Base-by-base conservation (phyloP, 2,329 filamentous ascomycete genomes). In the Aspergillus luchuensis region DNA sequence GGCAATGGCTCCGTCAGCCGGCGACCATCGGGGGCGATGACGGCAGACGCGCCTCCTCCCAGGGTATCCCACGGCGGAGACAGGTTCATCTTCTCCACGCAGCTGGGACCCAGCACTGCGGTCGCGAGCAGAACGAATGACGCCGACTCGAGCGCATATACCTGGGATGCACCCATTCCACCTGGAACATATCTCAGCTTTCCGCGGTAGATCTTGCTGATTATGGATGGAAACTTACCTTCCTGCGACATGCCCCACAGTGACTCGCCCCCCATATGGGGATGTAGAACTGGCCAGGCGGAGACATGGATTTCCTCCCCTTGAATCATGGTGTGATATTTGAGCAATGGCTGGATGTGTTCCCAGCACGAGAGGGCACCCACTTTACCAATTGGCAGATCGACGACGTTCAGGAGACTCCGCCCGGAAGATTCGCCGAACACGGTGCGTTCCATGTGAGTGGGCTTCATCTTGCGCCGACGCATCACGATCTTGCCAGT, bases 401-500 rank as follows among this genome's bases (percentile, higher is more conserved):
- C 38, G n/a, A 33, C 13, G n/a, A 50, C 43, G 33, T 57, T 57
- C 8, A 43, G 3, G 25, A 58, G 21, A 10, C 21, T 50, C 41
- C 36, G 48, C 28, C 47, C 33, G 13, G 38, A 49, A 15, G 36
- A 48, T n/a, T 58, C 47, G 2, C 56, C 56, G 11, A 58, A 58
- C 7, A 58, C 36, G 6, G 36, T 58, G 25, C 38, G 50, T 38
- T 58, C 56, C 33, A 43, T 43, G 11, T 52, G 47, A 2, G 41
- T 41, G 28, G 56, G 36, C 38, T 58, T 58, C 13, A 58, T n/a
- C 47, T 58, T 58, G 43, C 48, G 47, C 33, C 56, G 30, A 5
- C 28, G 30, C 11, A 41, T 52, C 8, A 58, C 10, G 4, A 58
- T 8, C 17, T 36, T 33, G 17, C 56, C 56, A 1, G 49, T 25